Percentiles rank a stretch among this genome's conserved stretches.
Evolutionary conservation across 2,329 filamentous ascomycete genomes (phyloP).

Genomic region (Penicillium sp.): DNA sequence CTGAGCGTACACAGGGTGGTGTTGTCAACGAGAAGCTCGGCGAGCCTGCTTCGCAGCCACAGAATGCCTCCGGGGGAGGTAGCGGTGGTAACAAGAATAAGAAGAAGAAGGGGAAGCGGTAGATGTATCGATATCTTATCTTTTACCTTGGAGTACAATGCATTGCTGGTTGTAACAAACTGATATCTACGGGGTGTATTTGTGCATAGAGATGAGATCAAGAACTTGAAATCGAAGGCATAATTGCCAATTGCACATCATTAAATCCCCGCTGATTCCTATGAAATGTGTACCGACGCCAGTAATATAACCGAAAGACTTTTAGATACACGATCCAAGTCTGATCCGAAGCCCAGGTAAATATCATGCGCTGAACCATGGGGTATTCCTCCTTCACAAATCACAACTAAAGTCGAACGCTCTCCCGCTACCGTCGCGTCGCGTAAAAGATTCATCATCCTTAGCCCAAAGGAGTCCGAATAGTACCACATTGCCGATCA

Average conservation of each 20-base stretch:
- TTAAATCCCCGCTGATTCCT: neutral
- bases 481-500: conserved; percentile 37
- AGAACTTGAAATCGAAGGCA: neutral
- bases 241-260: neutral
- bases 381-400: neutral
- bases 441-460: neutral
- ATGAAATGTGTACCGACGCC: neutral
- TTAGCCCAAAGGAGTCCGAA: conserved; percentile 34
- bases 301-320: neutral
- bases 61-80: conserved; percentile 33
- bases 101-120: conserved; percentile 55
- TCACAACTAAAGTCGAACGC: neutral
- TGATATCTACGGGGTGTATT: neutral
- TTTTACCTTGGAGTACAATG: neutral
- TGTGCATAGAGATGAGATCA: conserved; percentile 2
- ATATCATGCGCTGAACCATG: neutral
- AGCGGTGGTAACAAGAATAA: conserved; percentile 47
- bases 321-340: neutral
- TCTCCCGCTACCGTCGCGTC: neutral
- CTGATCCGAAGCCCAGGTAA: neutral
- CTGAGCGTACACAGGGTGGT: conserved; percentile 81
- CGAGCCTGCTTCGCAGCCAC: conserved; percentile 42
- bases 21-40: conserved; percentile 71
- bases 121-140: conserved; percentile 8
- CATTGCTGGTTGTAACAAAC: neutral